These are phyloP conservation scores for Phytophthora chlamydospora DNA, from an alignment of 352 stramenopile genomes.

Conservation along the genomic window DNA sequence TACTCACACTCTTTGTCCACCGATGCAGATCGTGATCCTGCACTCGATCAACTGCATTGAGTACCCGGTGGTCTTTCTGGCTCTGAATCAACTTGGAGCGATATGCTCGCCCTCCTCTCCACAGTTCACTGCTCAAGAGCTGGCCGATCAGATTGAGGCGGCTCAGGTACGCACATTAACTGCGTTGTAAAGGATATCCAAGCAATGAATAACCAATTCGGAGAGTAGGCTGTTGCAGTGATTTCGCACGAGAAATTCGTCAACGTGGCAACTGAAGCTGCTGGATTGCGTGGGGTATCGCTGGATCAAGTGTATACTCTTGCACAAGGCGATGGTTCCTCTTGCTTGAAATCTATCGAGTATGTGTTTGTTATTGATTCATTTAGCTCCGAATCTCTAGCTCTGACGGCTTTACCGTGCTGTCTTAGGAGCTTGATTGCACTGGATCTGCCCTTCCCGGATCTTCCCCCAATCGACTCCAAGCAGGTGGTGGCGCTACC, in stretches of 20 bases:
- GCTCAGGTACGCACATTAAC: slow-evolving; percentile 22
- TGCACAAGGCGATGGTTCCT: neutral
- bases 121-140: slow-evolving; percentile 29
- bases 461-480: slow-evolving; percentile 20
- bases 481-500: slow-evolving; percentile 55
- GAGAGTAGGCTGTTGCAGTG: slow-evolving; percentile 23
- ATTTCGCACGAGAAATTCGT: slow-evolving; percentile 41
- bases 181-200: slow-evolving; percentile 1
- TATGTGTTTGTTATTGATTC: slow-evolving; percentile 12
- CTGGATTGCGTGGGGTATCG: slow-evolving; percentile 13
- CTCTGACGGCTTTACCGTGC: neutral
- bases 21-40: slow-evolving; percentile 32
- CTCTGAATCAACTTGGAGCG: slow-evolving; percentile 36
- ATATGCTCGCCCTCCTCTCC: slow-evolving; percentile 42
- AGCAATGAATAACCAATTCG: neutral
- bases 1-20: neutral
- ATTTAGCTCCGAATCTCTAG: neutral
- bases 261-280: slow-evolving; percentile 20
- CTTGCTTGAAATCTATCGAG: slow-evolving; percentile 30
- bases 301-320: slow-evolving; percentile 29
- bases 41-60: slow-evolving; percentile 51
- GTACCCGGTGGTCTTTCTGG: slow-evolving; percentile 44
- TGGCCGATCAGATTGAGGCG: slow-evolving; percentile 29
- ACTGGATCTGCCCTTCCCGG: slow-evolving; percentile 21
- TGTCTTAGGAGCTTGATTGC: slow-evolving; percentile 17